Base-by-base conservation (phyloP, 2,329 filamentous ascomycete species). In the Diaporthe eres region DNA sequence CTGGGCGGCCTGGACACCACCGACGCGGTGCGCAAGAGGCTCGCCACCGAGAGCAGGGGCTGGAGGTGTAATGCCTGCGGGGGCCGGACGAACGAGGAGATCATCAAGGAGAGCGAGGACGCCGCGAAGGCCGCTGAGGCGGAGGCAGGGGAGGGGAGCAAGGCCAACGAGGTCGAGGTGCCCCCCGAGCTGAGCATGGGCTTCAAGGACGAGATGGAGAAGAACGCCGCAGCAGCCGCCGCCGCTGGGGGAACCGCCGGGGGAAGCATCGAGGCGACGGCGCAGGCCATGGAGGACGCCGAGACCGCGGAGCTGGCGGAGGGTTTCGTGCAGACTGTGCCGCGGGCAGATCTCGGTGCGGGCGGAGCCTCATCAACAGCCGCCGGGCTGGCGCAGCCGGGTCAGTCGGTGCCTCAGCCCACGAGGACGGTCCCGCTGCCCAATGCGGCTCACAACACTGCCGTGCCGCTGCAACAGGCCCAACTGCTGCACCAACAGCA, bases 1-100 rank as follows among this genome's bases (percentile, higher is more conserved):
- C 87, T 99, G 1, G 97, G 97, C 17, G 97, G 97, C 0, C 88
- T 98, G 80, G 96, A 98, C 78, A 93, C 93, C 4, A 90, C 87
- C 37, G 92, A 93, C 25, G 88, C 88, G 7, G 91, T 94, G 70
- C 88, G 96, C 73, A 89, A 89, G 80, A 86, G 90, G 61, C 90
- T 97, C 80, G 97, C 97, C 6, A 86, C 82, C 63, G 91, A 93
- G 80, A 95, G 92, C 76, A 84, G 84, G 1, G 81, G 79, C 0
- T 98, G 92, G 89, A 90, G 85, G 72, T 98, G 97, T 84, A 82
- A 87, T 0, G 88, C 86, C 0, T 98, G 96, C 82, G 91, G 95
- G 81, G 92, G 85, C 25, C 92, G 89, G 84, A 89, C 87, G 13
- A 98, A 98, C 81, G 88, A 86, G 71, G 93, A 94, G 76, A 93